Base-by-base conservation (phyloP, 805 yeast genomes). In the Martiniozyma abietophila region DNA sequence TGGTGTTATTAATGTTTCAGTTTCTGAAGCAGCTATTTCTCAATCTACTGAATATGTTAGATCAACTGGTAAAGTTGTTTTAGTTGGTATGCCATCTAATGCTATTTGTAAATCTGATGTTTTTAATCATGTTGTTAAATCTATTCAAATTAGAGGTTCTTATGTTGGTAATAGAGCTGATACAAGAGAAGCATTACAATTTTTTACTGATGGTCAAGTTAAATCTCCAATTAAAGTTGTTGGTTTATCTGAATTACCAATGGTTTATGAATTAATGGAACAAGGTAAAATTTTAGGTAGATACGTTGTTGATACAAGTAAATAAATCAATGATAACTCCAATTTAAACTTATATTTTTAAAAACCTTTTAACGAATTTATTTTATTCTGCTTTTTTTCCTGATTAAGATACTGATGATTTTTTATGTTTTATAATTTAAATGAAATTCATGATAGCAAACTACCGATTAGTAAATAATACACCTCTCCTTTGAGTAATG, bases 111-210 rank as follows among this genome's bases (percentile, higher is more conserved):
- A 55, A 37, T 65, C 75, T 16, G 61, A 64, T 31, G 76, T 74
- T 27, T 71, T 74, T 60, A 57, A 60, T 36, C 65, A 71, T 30
- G 80, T 75, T 39, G 67, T 71, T 38, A 71, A 63, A 54, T 67
- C 76, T 34, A 57, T 74, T 45, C 61, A 55, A 49, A 70, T 74
- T 51, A 61, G 57, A 45, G 78, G 76, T 41, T 72, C 78, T 30
- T 70, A 69, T 48, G 78, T 72, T 31, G 79, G 79, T 40, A 70
- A 71, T 65, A 65, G 76, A 57, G 73, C 71, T 33, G 79, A 72
- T 51, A 61, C 76, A 17, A 61, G 70, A 42, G 78, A 72, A 54
- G 78, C 77, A 35, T 56, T 72, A 43, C 74, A 70, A 35, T 69
- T 69, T 59, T 71, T 69, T 51, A 35, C 58, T 38, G 58, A 73